A percentile compares a stretch with the other conserved stretches of the same genome.
Evolutionary conservation across 202 grass and related monocot species (phyloP).

Genomic region (Setaria italica): DNA sequence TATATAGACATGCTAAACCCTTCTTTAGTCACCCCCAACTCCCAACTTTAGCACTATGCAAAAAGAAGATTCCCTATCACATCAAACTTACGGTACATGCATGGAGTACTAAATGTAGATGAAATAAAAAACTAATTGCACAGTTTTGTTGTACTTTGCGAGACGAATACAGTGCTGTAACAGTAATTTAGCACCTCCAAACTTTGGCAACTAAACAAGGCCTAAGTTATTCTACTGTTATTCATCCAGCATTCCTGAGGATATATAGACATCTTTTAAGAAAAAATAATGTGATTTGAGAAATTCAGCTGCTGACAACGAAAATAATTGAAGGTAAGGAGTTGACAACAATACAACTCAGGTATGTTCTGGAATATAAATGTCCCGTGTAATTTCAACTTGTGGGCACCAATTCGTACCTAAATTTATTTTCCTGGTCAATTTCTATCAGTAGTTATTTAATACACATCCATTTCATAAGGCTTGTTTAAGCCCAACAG

Average conservation of each 20-base stretch:
- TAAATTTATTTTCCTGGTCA: not conserved
- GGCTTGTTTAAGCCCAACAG: not conserved
- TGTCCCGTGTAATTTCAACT: not conserved
- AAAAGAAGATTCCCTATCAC: too few species aligned
- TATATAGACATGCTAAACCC: not conserved
- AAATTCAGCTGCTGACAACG: not conserved
- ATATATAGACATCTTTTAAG: not conserved
- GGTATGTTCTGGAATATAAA: conserved; percentile 18
- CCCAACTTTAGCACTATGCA: too few species aligned
- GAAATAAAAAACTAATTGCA: too few species aligned
- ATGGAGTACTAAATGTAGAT: too few species aligned
- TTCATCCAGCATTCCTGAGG: not conserved
- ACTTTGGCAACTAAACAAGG: too few species aligned
- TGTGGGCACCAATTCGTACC: not conserved
- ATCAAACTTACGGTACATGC: too few species aligned
- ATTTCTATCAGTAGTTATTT: not conserved
- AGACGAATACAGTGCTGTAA: too few species aligned
- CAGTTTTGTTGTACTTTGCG: too few species aligned
- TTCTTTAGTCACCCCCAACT: too few species aligned
- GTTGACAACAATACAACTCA: not conserved
- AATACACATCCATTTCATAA: not conserved
- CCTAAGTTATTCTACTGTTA: not conserved
- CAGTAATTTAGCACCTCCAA: too few species aligned
- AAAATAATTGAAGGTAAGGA: not conserved
- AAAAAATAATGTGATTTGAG: not conserved